These are phyloP conservation scores for Nicotiana rustica DNA, from an alignment of 305 asterid species.

Conservation along the genomic window DNA sequence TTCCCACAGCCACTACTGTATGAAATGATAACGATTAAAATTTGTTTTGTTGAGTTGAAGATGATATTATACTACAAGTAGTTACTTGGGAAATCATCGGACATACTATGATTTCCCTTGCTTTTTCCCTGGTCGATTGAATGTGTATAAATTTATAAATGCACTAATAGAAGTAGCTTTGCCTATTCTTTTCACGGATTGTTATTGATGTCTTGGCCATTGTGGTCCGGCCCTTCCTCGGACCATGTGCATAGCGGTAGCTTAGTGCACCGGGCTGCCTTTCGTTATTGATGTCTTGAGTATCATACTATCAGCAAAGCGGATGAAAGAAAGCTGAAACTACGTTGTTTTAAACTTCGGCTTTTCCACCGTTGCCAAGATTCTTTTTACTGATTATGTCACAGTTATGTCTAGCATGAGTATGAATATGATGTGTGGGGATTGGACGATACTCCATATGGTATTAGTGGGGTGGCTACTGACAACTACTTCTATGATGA, in stretches of 20 bases:
- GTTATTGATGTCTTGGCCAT: not conserved
- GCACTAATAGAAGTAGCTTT: slow-evolving; percentile 19
- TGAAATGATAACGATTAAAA: slow-evolving; percentile 18
- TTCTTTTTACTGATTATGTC: not conserved
- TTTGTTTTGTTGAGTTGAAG: slow-evolving; percentile 32
- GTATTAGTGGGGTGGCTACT: not conserved
- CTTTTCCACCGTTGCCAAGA: not conserved
- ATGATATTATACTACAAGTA: slow-evolving; percentile 26
- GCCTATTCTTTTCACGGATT: slow-evolving; percentile 22
- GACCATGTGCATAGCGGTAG: too few species aligned
- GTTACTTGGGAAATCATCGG: slow-evolving; percentile 4
- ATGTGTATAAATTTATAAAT: slow-evolving; percentile 28
- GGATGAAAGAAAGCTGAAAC: slow-evolving; percentile 1
- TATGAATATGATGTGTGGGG: not conserved
- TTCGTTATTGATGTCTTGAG: not conserved
- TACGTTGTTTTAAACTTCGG: not conserved
- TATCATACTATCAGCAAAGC: not conserved
- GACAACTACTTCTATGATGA: not conserved
- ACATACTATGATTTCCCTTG: not conserved
- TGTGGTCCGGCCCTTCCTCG: too few species aligned
- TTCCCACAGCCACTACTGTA: not conserved
- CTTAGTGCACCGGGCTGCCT: too few species aligned
- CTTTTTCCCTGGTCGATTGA: slow-evolving; percentile 20
- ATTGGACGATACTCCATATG: not conserved
- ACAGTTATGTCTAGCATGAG: not conserved